A percentile compares a stretch with the other conserved stretches of the same genome.
These are phyloP conservation scores for Amanita phalloides DNA, from an alignment of 768 basidiomycete species.

Conservation along the genomic window DNA sequence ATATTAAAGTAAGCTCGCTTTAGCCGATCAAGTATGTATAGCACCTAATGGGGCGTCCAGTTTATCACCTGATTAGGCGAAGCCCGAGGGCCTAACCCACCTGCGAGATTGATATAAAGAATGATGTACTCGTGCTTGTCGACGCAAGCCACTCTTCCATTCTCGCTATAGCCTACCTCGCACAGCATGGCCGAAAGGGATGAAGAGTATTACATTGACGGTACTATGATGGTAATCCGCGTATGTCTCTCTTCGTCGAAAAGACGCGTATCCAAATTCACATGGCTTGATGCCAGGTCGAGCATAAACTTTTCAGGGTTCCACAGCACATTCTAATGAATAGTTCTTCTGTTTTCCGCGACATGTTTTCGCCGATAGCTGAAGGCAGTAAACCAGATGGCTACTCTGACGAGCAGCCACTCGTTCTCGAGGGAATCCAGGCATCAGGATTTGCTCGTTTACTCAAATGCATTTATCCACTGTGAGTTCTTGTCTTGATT, in stretches of 20 bases:
- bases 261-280: too few species aligned
- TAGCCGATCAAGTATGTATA: too few species aligned
- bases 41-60: too few species aligned
- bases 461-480: slow-evolving; percentile 13
- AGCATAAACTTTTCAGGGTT: slow-evolving; percentile 3
- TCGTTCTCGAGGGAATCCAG: slow-evolving; percentile 1
- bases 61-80: too few species aligned
- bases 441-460: slow-evolving; percentile 5
- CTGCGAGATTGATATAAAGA: too few species aligned
- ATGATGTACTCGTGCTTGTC: too few species aligned
- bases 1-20: too few species aligned
- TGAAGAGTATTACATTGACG: not conserved
- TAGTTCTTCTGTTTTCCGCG: not conserved
- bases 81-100: too few species aligned
- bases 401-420: slow-evolving; percentile 1
- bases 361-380: not conserved
- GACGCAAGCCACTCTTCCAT: too few species aligned
- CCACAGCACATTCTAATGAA: not conserved
- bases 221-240: not conserved
- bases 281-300: not conserved
- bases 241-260: not conserved
- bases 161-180: too few species aligned
- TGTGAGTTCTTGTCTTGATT: not conserved
- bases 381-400: not conserved
- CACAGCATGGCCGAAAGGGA: not conserved